Evolutionary conservation across 2,329 filamentous ascomycete genomes (phyloP).

Genomic region (Coniochaeta sp.): DNA sequence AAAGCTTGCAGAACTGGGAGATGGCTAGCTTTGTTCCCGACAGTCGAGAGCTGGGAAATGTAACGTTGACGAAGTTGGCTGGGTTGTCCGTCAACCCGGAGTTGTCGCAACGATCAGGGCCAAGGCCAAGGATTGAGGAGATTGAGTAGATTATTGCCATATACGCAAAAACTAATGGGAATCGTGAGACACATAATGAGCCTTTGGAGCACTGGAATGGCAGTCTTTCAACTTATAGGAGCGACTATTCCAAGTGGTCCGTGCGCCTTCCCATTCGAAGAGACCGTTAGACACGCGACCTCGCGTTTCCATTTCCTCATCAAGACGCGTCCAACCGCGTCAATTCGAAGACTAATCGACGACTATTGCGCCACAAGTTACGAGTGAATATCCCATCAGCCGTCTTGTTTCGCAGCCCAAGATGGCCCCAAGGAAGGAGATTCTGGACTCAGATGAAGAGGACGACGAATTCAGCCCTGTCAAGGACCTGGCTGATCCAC

Average conservation of each 20-base stretch:
- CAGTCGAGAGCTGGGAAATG: slow-evolving; percentile 11
- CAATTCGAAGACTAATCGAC: not conserved
- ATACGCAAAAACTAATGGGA: not conserved
- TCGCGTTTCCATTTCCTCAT: not conserved
- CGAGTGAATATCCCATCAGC: too few relatives aligned
- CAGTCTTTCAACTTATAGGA: not conserved
- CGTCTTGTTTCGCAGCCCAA: not conserved
- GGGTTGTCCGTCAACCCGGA: slow-evolving; percentile 34
- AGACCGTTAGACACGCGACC: not conserved
- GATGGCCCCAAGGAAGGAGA: slow-evolving; percentile 18
- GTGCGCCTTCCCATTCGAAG: not conserved
- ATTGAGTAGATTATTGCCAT: slow-evolving; percentile 37
- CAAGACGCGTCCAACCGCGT: not conserved
- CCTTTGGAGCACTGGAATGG: too few relatives aligned
- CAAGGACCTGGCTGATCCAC: slow-evolving; percentile 7
- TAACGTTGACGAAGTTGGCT: slow-evolving; percentile 24
- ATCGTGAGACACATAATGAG: not conserved
- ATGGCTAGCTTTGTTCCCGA: slow-evolving; percentile 28
- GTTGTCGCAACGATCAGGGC: not conserved
- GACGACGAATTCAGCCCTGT: slow-evolving; percentile 17
- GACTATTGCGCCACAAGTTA: not conserved
- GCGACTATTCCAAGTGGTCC: not conserved
- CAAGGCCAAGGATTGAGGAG: slow-evolving; percentile 48
- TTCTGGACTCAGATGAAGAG: slow-evolving; percentile 25
- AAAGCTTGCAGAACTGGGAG: slow-evolving; percentile 57